Percentiles rank a stretch among this genome's conserved stretches.
Evolutionary conservation across 1,139 yeast species (phyloP).

Genomic region (Saccharomycopsis hybrid): DNA sequence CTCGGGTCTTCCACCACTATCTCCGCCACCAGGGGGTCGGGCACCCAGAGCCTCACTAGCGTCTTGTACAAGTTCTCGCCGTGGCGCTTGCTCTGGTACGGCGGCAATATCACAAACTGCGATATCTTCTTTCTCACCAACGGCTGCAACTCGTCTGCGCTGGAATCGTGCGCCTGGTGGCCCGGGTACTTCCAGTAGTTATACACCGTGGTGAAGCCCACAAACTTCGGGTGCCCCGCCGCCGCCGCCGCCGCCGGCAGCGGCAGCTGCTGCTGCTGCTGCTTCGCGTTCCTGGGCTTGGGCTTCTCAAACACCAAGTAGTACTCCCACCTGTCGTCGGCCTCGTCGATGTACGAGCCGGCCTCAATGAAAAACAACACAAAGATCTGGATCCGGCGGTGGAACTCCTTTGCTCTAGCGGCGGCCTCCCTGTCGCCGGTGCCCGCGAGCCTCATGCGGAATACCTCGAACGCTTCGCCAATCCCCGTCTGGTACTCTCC

Average conservation of each 20-base stretch:
- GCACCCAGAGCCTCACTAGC: constrained; percentile 49
- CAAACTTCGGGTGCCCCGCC: constrained; percentile 40
- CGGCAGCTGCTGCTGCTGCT: no score
- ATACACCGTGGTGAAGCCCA: constrained; percentile 81
- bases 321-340: constrained; percentile 69
- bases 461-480: constrained; percentile 33
- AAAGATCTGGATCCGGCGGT: constrained; percentile 68
- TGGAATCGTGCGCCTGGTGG: constrained; percentile 46
- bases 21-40: constrained; percentile 52
- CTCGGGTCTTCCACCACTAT: constrained; percentile 94
- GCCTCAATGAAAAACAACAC: constrained; percentile 87
- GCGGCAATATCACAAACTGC: constrained; percentile 81
- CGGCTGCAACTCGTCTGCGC: constrained; percentile 25
- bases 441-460: constrained; percentile 29
- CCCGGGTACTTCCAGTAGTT: constrained; percentile 76
- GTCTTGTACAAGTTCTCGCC: constrained; percentile 63
- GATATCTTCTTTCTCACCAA: constrained; percentile 70
- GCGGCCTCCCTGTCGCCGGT: constrained; percentile 32
- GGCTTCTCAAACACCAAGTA: constrained; percentile 36
- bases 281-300: constrained; percentile 30
- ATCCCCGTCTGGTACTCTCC: constrained; percentile 26
- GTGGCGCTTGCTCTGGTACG: constrained; percentile 61
- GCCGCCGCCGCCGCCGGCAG: no score
- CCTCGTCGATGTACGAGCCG: constrained; percentile 77
- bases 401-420: constrained; percentile 50